Conservation (phyloP, 2,329 filamentous ascomycete genomes). For the Chaetomiaceae sp. region DNA sequence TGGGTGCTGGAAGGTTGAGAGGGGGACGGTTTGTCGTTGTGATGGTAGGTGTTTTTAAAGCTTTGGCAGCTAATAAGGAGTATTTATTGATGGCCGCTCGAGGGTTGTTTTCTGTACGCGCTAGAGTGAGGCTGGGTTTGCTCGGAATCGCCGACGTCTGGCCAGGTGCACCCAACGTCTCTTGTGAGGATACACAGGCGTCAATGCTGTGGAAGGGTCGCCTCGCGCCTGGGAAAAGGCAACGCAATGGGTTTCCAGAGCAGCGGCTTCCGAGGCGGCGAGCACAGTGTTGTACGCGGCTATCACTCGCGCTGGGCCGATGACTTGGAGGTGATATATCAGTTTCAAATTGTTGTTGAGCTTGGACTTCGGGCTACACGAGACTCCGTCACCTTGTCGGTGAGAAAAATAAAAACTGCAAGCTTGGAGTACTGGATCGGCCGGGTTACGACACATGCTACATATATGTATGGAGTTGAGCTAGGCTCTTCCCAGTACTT, state of each 20-base stretch:
- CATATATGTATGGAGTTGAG: no score
- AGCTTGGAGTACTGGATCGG: neutral
- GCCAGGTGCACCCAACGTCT: neutral
- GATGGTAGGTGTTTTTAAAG: neutral
- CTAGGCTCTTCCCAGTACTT: neutral
- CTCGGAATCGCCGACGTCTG: neutral
- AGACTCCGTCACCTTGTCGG: conserved; percentile 2
- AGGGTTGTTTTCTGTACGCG: neutral
- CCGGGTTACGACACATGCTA: no score
- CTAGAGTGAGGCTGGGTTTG: neutral
- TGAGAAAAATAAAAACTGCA: neutral
- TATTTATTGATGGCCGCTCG: neutral
- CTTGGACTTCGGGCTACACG: neutral
- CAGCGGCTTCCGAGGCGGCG: neutral
- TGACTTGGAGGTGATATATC: neutral
- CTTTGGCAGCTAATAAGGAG: neutral
- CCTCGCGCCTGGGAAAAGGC: neutral
- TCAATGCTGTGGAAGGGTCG: neutral
- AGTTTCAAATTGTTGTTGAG: neutral
- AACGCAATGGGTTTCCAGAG: neutral
- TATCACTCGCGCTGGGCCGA: neutral
- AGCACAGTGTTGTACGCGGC: neutral
- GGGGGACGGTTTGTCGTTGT: neutral
- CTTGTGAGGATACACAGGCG: neutral
- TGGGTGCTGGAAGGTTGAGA: no score